Base-by-base conservation (phyloP, 1,284 basidiomycete genomes). In the Afroboletus lepidellus region DNA sequence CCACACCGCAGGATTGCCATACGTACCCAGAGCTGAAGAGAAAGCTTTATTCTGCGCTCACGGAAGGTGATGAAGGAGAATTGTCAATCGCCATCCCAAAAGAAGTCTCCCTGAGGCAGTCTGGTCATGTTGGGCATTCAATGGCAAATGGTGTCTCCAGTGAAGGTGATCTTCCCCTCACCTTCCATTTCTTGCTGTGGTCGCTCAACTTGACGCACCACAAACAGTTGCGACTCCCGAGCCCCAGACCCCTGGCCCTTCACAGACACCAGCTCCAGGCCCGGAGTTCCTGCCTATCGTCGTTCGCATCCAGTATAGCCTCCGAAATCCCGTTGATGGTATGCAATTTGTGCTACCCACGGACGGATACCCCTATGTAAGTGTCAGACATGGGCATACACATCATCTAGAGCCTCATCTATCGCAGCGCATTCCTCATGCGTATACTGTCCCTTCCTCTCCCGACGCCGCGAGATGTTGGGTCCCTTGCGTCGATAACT, bases 401-500 rank as follows among this genome's bases (percentile, higher is more conserved):
- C 41, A 41, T 59, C 48, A 59, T 63, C 65, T 39, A 65, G 53
- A 49, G 54, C 59, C 48, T 70, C 47, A 63, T 47, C 21, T 46
- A 24, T 57, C 57, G 0, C 60, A 94, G 91, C 87, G 92, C 61
- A 84, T 93, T 53, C 95, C 95, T 27, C 97, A 99, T 71, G 85
- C 91, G 50, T 99, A 90, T 65, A 94, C 94, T 3, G 90, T 88
- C 3, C 87, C 94, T 0, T 90, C 92, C 0, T 90, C 90, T 4
- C 86, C 93, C 6, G 93, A 97, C 65, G 83, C 92, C 12, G 93
- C 96, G 8, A 79, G 97, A 60, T 94, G 92, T 62, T 99, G 97
- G 97, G 89, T 98, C 11, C 97, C 97, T 5, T 99, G 97, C 63
- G 74, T 98, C 13, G 97, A 99, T 70, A 92, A 85, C 65, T 72